Conservation (phyloP, 139 green algal genomes). For the Pseudopediastrum boryanum region DNA sequence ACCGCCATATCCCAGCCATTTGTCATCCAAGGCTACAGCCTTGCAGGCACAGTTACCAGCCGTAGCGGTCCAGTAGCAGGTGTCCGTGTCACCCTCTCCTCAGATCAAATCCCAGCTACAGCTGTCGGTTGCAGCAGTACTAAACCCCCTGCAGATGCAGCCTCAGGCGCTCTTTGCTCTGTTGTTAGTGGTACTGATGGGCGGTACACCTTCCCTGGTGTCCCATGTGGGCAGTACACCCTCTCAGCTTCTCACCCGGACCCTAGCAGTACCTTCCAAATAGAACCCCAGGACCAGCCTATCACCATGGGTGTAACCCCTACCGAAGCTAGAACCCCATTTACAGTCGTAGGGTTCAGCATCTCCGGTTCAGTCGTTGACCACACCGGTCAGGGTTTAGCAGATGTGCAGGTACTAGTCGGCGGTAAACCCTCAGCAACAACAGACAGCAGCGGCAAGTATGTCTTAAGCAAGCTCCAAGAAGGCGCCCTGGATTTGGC, state of each 20-base stretch:
- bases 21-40: neutral
- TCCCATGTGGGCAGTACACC: slow-evolving; percentile 20
- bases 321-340: neutral
- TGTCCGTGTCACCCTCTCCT: neutral
- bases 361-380: slow-evolving; percentile 11
- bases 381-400: neutral
- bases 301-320: neutral
- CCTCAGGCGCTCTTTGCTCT: slow-evolving; percentile 27
- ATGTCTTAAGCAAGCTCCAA: neutral
- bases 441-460: slow-evolving; percentile 27
- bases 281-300: neutral
- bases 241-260: slow-evolving; percentile 28
- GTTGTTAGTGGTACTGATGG: neutral
- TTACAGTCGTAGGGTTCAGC: slow-evolving; percentile 26
- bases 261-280: slow-evolving; percentile 17
- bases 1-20: slow-evolving; percentile 1
- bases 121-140: neutral
- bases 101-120: neutral
- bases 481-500: slow-evolving; percentile 9
- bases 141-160: no score
- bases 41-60: slow-evolving; percentile 14
- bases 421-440: neutral
- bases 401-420: slow-evolving; percentile 4
- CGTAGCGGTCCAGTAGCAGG: slow-evolving; percentile 19
- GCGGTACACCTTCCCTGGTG: slow-evolving; percentile 15